Percentiles rank a stretch among this genome's conserved stretches.
These are phyloP conservation scores for Lipomyces sp. DNA, from an alignment of 805 yeast genomes.

Conservation along the genomic window DNA sequence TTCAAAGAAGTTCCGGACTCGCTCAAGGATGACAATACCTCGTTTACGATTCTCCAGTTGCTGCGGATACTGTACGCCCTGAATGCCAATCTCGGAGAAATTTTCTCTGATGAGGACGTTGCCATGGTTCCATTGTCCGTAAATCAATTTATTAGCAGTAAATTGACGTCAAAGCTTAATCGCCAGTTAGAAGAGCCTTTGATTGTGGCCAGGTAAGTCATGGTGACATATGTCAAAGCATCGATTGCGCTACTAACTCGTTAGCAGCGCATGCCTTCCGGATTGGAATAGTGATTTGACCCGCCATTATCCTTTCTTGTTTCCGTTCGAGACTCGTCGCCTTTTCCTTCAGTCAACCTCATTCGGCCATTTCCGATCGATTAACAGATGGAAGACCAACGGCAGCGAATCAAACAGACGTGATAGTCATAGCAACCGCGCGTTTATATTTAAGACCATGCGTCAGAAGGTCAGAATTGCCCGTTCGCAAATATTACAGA, in stretches of 20 bases:
- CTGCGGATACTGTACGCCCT: constrained; percentile 41
- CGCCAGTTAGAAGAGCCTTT: constrained; percentile 89
- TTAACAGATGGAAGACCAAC: constrained; percentile 72
- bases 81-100: constrained; percentile 39
- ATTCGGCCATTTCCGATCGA: constrained; percentile 83
- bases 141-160: constrained; percentile 67
- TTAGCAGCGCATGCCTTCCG: constrained; percentile 66
- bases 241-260: neutral
- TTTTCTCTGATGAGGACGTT: constrained; percentile 25
- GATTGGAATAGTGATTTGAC: constrained; percentile 82
- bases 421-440: constrained; percentile 35
- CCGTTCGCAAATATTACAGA: constrained; percentile 68
- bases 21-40: constrained; percentile 19
- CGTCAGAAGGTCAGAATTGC: constrained; percentile 81
- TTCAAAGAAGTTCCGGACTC: constrained; percentile 21
- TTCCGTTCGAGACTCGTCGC: constrained; percentile 80
- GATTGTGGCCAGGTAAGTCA: constrained; percentile 59
- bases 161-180: constrained; percentile 81
- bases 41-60: constrained; percentile 39
- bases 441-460: constrained; percentile 69
- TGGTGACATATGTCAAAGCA: neutral
- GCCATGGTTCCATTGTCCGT: constrained; percentile 29
- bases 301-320: constrained; percentile 74
- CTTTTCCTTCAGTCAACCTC: constrained; percentile 84
- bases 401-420: constrained; percentile 9